Evolutionary conservation across 352 stramenopile species (phyloP).

Genomic region (Phytophthora melonis): DNA sequence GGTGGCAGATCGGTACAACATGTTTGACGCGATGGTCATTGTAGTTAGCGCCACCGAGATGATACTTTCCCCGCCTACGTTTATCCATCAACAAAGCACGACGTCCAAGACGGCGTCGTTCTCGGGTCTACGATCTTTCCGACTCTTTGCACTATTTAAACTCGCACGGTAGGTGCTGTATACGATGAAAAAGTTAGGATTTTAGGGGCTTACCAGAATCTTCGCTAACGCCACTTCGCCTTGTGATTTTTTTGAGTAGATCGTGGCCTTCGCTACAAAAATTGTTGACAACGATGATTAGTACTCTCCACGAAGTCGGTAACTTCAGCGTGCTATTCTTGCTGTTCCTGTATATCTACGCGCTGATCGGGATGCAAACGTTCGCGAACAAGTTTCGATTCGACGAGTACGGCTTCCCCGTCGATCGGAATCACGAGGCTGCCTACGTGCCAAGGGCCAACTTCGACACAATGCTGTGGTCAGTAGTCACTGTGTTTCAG

Average conservation of each 20-base stretch:
- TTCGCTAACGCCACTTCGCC: conserved; percentile 8
- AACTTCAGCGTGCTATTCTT: conserved; percentile 94
- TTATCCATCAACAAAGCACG: conserved; percentile 31
- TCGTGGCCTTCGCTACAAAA: conserved; percentile 93
- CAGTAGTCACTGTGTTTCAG: conserved; percentile 79
- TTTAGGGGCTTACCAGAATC: not conserved
- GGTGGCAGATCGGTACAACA: conserved; percentile 73
- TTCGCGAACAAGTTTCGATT: conserved; percentile 94
- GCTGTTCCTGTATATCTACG: conserved; percentile 95
- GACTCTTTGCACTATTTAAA: conserved; percentile 92
- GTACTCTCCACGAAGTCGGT: conserved; percentile 89
- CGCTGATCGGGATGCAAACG: conserved; percentile 92
- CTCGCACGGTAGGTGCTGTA: conserved; percentile 66
- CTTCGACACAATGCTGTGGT: conserved; percentile 79
- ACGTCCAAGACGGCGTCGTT: conserved; percentile 51
- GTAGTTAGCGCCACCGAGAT: conserved; percentile 51
- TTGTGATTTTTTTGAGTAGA: conserved; percentile 28
- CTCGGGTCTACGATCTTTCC: conserved; percentile 87
- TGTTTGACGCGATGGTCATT: conserved; percentile 81
- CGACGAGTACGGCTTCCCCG: conserved; percentile 64
- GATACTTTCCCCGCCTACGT: conserved; percentile 51
- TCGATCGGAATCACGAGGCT: conserved; percentile 40
- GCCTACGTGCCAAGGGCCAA: conserved; percentile 62
- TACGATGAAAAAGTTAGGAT: conserved; percentile 17
- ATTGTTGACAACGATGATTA: conserved; percentile 92